Evolutionary conservation across 345 rosid genomes (phyloP).

Genomic region (Trapa bicornis): DNA sequence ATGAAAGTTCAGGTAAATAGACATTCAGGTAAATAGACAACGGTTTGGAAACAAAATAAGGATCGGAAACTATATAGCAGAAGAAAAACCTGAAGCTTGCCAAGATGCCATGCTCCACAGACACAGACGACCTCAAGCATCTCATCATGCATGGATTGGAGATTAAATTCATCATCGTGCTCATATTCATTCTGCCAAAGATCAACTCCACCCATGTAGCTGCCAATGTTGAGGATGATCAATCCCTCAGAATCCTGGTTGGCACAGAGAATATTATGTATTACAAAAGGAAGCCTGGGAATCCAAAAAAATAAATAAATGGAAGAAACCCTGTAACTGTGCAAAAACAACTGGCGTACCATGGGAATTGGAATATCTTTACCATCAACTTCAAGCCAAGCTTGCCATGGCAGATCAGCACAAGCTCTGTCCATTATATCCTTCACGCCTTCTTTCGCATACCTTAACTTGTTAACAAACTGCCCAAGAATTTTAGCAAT

Average conservation of each 20-base stretch:
- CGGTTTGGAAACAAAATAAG: neutral
- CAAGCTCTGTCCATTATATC: slow-evolving; percentile 84
- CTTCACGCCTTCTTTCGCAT: slow-evolving; percentile 83
- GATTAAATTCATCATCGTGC: slow-evolving; percentile 52
- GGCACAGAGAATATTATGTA: neutral
- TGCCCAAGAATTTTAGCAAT: slow-evolving; percentile 12
- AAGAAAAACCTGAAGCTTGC: slow-evolving; percentile 60
- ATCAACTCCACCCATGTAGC: slow-evolving; percentile 92
- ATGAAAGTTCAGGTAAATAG: neutral
- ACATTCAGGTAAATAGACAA: neutral
- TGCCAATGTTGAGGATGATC: slow-evolving; percentile 70
- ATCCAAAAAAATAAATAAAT: neutral
- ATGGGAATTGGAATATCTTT: slow-evolving; percentile 59
- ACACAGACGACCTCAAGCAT: slow-evolving; percentile 66
- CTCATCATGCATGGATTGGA: slow-evolving; percentile 68
- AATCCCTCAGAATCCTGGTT: slow-evolving; percentile 67
- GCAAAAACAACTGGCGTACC: slow-evolving; percentile 20
- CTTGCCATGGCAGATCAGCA: slow-evolving; percentile 80
- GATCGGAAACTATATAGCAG: too few species aligned
- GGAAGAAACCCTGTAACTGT: slow-evolving; percentile 5
- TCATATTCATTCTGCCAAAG: slow-evolving; percentile 81
- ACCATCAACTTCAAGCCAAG: slow-evolving; percentile 86
- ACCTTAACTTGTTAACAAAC: slow-evolving; percentile 79
- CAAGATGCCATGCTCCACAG: slow-evolving; percentile 86
- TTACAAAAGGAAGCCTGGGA: slow-evolving; percentile 5